Conservation (phyloP, 2,329 filamentous ascomycete species). For the Tolypocladium amazonense region DNA sequence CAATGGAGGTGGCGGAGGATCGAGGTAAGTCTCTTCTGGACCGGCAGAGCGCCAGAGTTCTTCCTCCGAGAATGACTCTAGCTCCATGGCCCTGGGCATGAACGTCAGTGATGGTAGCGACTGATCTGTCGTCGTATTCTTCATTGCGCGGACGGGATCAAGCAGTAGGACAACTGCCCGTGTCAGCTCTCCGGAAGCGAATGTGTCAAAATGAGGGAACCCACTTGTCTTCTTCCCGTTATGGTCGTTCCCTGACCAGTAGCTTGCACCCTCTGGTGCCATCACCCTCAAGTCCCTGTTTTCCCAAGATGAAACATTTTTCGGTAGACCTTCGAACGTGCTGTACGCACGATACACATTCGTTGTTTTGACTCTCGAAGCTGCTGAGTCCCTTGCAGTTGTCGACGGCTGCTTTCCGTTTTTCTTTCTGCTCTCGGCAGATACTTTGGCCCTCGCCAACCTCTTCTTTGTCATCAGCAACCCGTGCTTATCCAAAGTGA, state of each 20-base stretch:
- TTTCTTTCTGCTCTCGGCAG: slow-evolving; percentile 4
- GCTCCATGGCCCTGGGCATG: slow-evolving; percentile 16
- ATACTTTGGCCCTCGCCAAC: slow-evolving; percentile 2
- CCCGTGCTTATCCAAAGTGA: slow-evolving; percentile 10
- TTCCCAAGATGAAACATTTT: slow-evolving; percentile 10
- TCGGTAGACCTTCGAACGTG: slow-evolving; percentile 13
- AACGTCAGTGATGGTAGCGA: slow-evolving; percentile 13
- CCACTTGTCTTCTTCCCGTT: slow-evolving; percentile 10
- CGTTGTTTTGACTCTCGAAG: slow-evolving; percentile 9
- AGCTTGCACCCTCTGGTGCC: slow-evolving; percentile 14
- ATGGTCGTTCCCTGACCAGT: slow-evolving; percentile 12
- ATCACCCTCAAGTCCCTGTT: slow-evolving; percentile 17
- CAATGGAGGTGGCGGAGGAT: slow-evolving; percentile 11
- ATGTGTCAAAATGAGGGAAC: not conserved
- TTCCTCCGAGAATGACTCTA: slow-evolving; percentile 16
- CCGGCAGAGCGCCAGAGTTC: slow-evolving; percentile 14
- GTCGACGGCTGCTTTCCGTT: not conserved
- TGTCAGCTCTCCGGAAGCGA: not conserved
- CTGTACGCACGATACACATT: slow-evolving; percentile 17
- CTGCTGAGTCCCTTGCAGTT: not conserved
- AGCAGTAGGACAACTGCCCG: not conserved
- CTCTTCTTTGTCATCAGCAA: slow-evolving; percentile 10
- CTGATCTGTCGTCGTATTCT: slow-evolving; percentile 9
- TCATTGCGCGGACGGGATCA: slow-evolving; percentile 13
- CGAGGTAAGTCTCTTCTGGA: slow-evolving; percentile 13